Percentiles rank a stretch among this genome's conserved stretches.
Evolutionary conservation across 1,284 basidiomycete species (phyloP).

Genomic region (Stygiomarasmius scandens): DNA sequence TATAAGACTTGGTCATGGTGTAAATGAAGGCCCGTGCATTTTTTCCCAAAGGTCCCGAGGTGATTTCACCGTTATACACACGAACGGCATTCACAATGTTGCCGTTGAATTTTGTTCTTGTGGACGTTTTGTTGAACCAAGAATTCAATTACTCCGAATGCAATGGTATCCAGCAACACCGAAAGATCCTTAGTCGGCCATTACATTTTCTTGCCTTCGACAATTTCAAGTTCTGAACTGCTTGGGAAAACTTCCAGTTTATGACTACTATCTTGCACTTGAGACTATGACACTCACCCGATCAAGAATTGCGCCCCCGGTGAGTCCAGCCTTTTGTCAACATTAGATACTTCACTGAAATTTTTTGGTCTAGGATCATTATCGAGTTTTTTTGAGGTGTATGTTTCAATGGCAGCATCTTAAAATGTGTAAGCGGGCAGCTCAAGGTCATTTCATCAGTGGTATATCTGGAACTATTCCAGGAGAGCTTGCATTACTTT

Average conservation of each 20-base stretch:
- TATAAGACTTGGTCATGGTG: not conserved
- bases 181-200: constrained; percentile 5
- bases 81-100: not conserved
- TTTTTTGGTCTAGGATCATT: not conserved
- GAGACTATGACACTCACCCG: constrained; percentile 1
- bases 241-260: constrained; percentile 4
- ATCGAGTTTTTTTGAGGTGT: constrained; percentile 4
- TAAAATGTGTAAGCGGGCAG: constrained; percentile 14
- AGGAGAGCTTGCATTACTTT: constrained; percentile 14
- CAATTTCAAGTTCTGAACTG: constrained; percentile 19
- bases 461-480: constrained; percentile 11
- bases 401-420: constrained; percentile 16
- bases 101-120: not conserved
- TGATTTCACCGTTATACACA: not conserved
- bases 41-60: not conserved
- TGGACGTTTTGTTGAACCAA: not conserved
- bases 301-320: not conserved
- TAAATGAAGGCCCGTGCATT: not conserved
- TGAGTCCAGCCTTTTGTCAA: not conserved
- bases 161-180: constrained; percentile 5
- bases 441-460: constrained; percentile 12
- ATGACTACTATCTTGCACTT: constrained; percentile 20
- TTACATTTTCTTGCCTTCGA: constrained; percentile 13
- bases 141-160: not conserved
- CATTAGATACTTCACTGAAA: not conserved